These are phyloP conservation scores for Leishmania tarentolae DNA, from an alignment of 208 protist species.

Conservation along the genomic window DNA sequence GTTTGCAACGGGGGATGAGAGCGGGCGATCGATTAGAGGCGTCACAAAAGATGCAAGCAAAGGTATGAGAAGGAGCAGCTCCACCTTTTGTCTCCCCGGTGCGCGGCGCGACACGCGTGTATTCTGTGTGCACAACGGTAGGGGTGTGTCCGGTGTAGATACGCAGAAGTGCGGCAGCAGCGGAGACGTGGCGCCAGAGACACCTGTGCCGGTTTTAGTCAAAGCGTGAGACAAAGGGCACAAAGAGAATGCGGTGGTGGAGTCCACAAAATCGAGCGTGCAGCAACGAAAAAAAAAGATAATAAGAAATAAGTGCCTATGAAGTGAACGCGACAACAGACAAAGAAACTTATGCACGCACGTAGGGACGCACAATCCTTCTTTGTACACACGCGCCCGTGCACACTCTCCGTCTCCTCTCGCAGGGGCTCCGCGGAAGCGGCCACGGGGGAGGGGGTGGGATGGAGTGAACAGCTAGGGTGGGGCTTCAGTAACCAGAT, in stretches of 20 bases:
- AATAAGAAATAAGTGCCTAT: too few species aligned
- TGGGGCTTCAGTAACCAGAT: not conserved
- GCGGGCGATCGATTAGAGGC: not conserved
- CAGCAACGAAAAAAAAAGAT: not conserved
- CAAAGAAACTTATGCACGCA: not conserved
- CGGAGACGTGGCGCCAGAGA: too few species aligned
- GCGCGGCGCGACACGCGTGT: too few species aligned
- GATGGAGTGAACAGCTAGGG: not conserved
- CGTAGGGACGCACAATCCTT: not conserved
- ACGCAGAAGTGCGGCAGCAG: too few species aligned
- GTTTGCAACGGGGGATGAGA: not conserved
- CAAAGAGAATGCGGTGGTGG: not conserved
- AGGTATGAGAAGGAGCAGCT: not conserved
- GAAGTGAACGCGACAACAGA: too few species aligned
- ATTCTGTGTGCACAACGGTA: too few species aligned
- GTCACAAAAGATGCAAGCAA: not conserved
- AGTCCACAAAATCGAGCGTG: too few species aligned
- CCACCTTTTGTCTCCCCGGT: too few species aligned
- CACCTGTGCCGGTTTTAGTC: not conserved
- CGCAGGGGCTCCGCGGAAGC: too few species aligned
- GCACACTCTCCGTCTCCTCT: not conserved
- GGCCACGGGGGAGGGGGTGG: too few species aligned
- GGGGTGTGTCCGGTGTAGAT: too few species aligned
- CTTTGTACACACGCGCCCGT: not conserved
- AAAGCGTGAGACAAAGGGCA: not conserved